Evolutionary conservation across 495 filamentous ascomycete genomes (phyloP).

Genomic region (Lasiosphaeria miniovina): DNA sequence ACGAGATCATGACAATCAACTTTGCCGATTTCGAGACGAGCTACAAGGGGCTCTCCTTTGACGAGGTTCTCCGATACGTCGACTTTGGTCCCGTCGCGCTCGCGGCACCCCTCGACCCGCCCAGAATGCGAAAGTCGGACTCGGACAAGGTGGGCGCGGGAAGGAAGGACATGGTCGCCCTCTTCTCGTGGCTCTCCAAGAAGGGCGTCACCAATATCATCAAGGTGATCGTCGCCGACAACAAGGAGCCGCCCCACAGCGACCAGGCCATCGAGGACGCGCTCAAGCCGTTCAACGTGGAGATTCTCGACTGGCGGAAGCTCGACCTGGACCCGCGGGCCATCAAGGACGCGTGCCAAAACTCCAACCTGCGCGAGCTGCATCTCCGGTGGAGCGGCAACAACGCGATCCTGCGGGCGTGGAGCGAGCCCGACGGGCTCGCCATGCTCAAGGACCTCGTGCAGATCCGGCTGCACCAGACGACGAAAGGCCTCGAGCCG

Average conservation of each 20-base stretch:
- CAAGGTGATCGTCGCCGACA: constrained; percentile 35
- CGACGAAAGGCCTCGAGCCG: not conserved
- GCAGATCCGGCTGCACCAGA: not conserved
- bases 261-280: constrained; percentile 35
- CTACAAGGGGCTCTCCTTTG: no score
- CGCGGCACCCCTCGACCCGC: no score
- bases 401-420: constrained; percentile 26
- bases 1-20: no score
- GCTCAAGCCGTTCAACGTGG: constrained; percentile 27
- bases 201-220: constrained; percentile 30
- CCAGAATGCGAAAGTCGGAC: not conserved
- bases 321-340: constrained; percentile 32
- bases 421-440: constrained; percentile 14
- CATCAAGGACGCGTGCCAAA: constrained; percentile 24
- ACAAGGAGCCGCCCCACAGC: constrained; percentile 23
- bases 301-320: constrained; percentile 39
- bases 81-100: no score
- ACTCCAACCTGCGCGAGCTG: constrained; percentile 21
- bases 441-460: not conserved
- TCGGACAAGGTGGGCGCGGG: constrained; percentile 19
- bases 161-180: constrained; percentile 20
- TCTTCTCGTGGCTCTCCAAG: constrained; percentile 27
- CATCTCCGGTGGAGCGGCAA: constrained; percentile 19
- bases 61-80: no score
- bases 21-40: no score